phyloP scores from a whole-genome alignment of 352 stramenopile species.

The Phytophthora pseudosyringae region DNA sequence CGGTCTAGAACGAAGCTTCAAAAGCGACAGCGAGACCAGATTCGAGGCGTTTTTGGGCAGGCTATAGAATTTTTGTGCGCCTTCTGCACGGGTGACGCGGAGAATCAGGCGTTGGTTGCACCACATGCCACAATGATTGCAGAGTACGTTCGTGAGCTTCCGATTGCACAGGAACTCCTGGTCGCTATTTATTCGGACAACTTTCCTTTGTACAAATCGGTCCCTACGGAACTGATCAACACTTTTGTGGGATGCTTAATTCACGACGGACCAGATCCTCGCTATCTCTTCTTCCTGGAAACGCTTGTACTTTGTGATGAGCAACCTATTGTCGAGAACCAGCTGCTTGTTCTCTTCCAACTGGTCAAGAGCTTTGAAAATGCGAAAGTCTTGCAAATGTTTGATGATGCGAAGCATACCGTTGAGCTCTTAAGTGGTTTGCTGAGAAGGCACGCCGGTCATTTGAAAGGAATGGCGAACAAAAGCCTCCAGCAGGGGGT shows the following conservation, averaged over 20 bases:
- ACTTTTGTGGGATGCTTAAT: conserved; percentile 54
- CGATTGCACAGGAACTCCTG: conserved; percentile 65
- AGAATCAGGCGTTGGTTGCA: conserved; percentile 60
- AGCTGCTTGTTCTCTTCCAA: conserved; percentile 71
- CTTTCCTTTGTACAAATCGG: conserved; percentile 49
- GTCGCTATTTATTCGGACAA: conserved; percentile 65
- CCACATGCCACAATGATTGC: conserved; percentile 58
- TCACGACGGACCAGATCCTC: conserved; percentile 47
- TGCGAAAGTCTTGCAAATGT: conserved; percentile 54
- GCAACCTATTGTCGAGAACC: conserved; percentile 65
- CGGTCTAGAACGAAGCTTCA: conserved; percentile 45
- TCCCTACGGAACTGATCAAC: conserved; percentile 68
- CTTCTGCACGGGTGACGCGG: conserved; percentile 53
- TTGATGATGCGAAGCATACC: conserved; percentile 49
- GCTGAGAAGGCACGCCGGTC: conserved; percentile 31
- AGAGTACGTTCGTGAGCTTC: conserved; percentile 57
- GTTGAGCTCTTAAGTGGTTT: conserved; percentile 38
- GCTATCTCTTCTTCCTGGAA: conserved; percentile 71
- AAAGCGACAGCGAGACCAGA: conserved; percentile 57
- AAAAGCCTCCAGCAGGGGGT: not conserved
- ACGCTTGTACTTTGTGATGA: conserved; percentile 65
- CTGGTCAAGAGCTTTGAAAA: conserved; percentile 70
- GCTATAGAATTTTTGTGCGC: conserved; percentile 62
- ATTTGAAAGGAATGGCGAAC: conserved; percentile 10
- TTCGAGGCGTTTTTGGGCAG: conserved; percentile 60